These are phyloP conservation scores for Aspergillus sp. DNA, from an alignment of 2,329 filamentous ascomycete species.

Conservation along the genomic window DNA sequence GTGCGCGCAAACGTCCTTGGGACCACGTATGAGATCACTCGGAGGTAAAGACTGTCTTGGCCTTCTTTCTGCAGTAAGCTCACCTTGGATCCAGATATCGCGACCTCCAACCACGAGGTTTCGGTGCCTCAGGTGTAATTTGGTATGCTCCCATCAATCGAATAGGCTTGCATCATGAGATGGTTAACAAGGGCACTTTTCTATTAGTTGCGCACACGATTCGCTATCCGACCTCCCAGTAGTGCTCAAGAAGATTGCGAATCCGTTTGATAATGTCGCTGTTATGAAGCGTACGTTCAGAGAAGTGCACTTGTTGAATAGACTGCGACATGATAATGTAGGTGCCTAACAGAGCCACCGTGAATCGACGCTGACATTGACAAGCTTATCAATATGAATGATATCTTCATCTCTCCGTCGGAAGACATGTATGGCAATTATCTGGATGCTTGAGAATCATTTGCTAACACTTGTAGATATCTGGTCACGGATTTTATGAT, in stretches of 20 bases:
- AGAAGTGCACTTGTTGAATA: constrained; percentile 94
- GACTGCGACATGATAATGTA: constrained; percentile 94
- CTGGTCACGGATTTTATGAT: constrained; percentile 97
- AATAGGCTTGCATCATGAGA: too few species aligned
- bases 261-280: constrained; percentile 28
- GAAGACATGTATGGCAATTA: constrained; percentile 73
- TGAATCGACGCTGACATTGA: not conserved
- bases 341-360: constrained; percentile 15
- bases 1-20: too few species aligned
- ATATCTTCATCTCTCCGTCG: constrained; percentile 98
- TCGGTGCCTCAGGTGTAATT: too few species aligned
- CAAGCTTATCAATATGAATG: constrained; percentile 92
- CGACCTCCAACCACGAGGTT: too few species aligned
- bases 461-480: constrained; percentile 54
- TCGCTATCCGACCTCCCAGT: too few species aligned
- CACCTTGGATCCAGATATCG: too few species aligned
- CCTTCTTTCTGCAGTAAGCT: too few species aligned
- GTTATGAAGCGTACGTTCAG: constrained; percentile 96
- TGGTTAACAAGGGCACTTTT: too few species aligned
- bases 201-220: too few species aligned
- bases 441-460: constrained; percentile 6
- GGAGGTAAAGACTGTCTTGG: too few species aligned
- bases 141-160: too few species aligned
- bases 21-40: too few species aligned
- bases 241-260: not conserved